These are phyloP conservation scores for Dendrobium catenatum DNA, from an alignment of 106 monocot genomes.

Conservation along the genomic window DNA sequence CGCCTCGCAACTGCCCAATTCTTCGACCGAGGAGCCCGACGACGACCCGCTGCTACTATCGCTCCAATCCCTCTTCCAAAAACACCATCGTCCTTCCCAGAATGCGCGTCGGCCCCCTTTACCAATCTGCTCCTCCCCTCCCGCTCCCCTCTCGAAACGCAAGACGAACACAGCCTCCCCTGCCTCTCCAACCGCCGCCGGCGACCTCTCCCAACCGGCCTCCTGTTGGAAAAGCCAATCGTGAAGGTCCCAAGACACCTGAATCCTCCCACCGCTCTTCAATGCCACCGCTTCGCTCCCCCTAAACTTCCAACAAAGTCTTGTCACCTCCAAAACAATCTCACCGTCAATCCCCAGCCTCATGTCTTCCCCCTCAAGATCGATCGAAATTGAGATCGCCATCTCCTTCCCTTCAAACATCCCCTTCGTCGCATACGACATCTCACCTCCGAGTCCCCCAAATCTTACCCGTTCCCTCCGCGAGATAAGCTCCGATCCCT, in stretches of 20 bases:
- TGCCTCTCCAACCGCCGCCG: background rate
- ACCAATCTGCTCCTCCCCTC: background rate
- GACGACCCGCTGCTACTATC: constrained; percentile 8
- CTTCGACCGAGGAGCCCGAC: background rate
- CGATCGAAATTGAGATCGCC: background rate
- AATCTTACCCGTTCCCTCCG: constrained; percentile 5
- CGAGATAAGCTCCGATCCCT: background rate
- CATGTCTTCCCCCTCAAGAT: background rate
- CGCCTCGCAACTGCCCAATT: too few species aligned
- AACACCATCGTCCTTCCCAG: background rate
- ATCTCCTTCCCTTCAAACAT: background rate
- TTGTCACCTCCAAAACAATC: background rate
- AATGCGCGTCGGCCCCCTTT: background rate
- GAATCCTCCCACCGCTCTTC: background rate
- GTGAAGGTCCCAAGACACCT: constrained; percentile 8
- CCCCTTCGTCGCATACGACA: background rate
- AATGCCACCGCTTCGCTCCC: background rate
- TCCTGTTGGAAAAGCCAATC: constrained; percentile 3
- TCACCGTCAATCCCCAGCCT: background rate
- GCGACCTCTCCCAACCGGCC: background rate
- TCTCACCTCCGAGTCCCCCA: background rate
- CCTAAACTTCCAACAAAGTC: constrained; percentile 6
- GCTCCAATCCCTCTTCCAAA: background rate
- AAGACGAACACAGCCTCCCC: constrained; percentile 10
- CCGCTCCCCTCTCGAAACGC: background rate